Percentiles rank a stretch among this genome's conserved stretches.
Conservation (phyloP, 2,329 filamentous ascomycete genomes). For the Emmonsiellopsis sp. region DNA sequence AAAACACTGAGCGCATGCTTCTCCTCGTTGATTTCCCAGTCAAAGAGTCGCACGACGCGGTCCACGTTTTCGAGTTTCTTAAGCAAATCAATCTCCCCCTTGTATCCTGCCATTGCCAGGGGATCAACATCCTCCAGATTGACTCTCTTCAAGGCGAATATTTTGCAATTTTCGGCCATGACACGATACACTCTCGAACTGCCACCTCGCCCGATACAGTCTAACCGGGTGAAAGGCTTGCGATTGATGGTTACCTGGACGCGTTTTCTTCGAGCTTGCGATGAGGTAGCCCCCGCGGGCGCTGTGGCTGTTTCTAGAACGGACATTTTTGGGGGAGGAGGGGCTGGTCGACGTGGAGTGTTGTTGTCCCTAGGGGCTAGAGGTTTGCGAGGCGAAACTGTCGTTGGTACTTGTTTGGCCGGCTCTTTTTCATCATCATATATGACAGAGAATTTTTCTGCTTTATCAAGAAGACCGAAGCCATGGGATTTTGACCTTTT, state of each 20-base stretch:
- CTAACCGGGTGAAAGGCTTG: conserved; percentile 80
- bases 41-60: conserved; percentile 79
- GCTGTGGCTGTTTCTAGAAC: conserved; percentile 86
- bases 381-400: conserved; percentile 36
- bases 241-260: conserved; percentile 84
- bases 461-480: conserved; percentile 48
- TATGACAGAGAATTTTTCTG: conserved; percentile 45
- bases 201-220: conserved; percentile 83
- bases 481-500: conserved; percentile 51
- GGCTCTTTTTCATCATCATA: conserved; percentile 25
- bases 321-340: conserved; percentile 84
- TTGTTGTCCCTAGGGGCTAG: conserved; percentile 51
- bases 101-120: conserved; percentile 72
- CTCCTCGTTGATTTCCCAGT: conserved; percentile 88
- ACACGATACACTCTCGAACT: conserved; percentile 93
- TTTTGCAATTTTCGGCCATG: conserved; percentile 92
- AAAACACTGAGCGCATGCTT: conserved; percentile 83
- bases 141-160: conserved; percentile 89
- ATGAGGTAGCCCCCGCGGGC: conserved; percentile 68
- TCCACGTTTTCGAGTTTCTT: conserved; percentile 75
- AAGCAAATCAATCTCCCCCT: conserved; percentile 89
- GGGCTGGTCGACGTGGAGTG: conserved; percentile 70
- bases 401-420: conserved; percentile 37
- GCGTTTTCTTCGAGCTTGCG: conserved; percentile 64
- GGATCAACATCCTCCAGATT: conserved; percentile 86